Percentiles rank a stretch among this genome's conserved stretches.
These are phyloP conservation scores for Irpex sp. DNA, from an alignment of 1,284 basidiomycete genomes.

Conservation along the genomic window DNA sequence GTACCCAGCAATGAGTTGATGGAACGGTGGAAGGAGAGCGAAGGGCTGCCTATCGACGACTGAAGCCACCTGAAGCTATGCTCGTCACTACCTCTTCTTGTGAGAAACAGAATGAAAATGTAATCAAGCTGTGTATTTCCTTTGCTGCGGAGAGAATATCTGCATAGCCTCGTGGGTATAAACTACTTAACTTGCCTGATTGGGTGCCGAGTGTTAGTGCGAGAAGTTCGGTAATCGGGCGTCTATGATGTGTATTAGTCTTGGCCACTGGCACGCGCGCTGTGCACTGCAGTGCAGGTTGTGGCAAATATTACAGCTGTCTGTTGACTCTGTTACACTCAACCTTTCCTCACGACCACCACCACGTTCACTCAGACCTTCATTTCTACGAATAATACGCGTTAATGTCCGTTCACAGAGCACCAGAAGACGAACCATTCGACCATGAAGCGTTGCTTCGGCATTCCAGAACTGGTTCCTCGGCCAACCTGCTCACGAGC, in stretches of 20 bases:
- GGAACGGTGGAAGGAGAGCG: conserved; percentile 36
- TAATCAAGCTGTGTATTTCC: not conserved
- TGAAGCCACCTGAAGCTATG: conserved; percentile 4
- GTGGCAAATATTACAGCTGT: not conserved
- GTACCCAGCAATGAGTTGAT: conserved; percentile 38
- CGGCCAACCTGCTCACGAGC: conserved; percentile 3
- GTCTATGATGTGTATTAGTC: not conserved
- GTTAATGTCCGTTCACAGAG: conserved; percentile 2
- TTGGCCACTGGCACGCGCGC: not conserved
- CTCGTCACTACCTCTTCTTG: not conserved
- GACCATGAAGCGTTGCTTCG: conserved; percentile 11
- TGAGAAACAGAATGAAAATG: not conserved
- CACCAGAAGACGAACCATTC: conserved; percentile 17
- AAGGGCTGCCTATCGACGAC: conserved; percentile 29
- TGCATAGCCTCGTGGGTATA: not conserved
- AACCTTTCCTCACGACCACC: not conserved
- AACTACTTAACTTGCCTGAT: not conserved
- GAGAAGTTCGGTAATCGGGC: not conserved
- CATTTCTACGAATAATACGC: not conserved
- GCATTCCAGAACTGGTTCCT: conserved; percentile 9
- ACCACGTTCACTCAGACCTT: conserved; percentile 7
- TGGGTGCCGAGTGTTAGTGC: not conserved
- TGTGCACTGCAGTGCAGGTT: not conserved
- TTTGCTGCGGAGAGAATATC: not conserved
- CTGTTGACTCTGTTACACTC: not conserved